Evolutionary conservation across 495 filamentous ascomycete genomes (phyloP).

Genomic region (Penicillium atrosanguineum): DNA sequence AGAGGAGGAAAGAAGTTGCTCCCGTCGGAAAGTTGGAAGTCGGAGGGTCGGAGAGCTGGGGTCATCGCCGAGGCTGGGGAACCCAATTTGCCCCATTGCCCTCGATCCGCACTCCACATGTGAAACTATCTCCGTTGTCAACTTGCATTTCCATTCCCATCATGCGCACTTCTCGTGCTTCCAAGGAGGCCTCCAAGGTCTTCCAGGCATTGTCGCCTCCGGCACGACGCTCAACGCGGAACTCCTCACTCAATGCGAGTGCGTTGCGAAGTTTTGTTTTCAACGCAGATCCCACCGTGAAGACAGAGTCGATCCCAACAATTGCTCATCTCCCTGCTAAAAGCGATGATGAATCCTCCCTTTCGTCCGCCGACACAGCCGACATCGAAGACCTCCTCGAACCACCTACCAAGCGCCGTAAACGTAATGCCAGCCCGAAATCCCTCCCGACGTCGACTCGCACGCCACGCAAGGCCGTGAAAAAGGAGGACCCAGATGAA

Average conservation of each 20-base stretch:
- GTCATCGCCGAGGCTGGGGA: constrained; percentile 24
- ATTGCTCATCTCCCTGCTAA: constrained; percentile 4
- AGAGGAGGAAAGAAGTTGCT: background rate
- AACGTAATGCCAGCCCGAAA: constrained; percentile 29
- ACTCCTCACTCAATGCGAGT: constrained; percentile 26
- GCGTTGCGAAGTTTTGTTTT: constrained; percentile 33
- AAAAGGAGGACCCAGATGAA: constrained; percentile 25
- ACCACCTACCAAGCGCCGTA: constrained; percentile 50
- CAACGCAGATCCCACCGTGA: constrained; percentile 13
- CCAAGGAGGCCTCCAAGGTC: constrained; percentile 55
- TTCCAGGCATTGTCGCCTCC: constrained; percentile 44
- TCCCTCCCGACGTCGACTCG: constrained; percentile 15
- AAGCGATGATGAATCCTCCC: constrained; percentile 38
- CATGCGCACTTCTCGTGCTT: constrained; percentile 64
- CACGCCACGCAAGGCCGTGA: constrained; percentile 15
- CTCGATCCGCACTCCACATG: constrained; percentile 18
- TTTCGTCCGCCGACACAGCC: constrained; percentile 40
- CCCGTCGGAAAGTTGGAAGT: constrained; percentile 4
- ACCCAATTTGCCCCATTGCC: constrained; percentile 1
- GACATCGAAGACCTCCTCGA: constrained; percentile 68
- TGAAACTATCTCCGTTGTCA: constrained; percentile 15
- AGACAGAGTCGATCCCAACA: constrained; percentile 12
- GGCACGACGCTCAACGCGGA: constrained; percentile 39
- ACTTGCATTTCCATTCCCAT: background rate
- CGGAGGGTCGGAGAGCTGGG: background rate